Evolutionary conservation across 2,329 filamentous ascomycete species (phyloP), one percentile per base, ranked within the genome.

Genomic region (Grosmannia huntii): DNA sequence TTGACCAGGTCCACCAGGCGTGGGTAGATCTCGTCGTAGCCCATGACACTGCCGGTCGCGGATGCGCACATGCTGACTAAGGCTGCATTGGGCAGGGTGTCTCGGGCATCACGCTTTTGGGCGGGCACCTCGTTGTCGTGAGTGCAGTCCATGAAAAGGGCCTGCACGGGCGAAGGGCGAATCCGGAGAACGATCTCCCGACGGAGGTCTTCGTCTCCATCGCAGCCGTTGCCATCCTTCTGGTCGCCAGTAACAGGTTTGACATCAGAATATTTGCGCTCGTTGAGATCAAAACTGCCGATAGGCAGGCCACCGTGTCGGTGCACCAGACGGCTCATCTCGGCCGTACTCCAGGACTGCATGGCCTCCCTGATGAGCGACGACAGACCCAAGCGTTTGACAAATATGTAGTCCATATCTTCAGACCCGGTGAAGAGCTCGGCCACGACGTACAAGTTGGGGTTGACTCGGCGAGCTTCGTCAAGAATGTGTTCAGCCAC

Each of bases 61-160:
- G 90, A 96, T 27, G 90, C 85, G 70, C 95, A 99, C 91, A 99
- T 96, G 68, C 86, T 87, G 44, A 97, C 92, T 4, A 99, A 78
- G 5, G 94, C 94, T 55, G 92, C 91, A 67, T 95, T 97, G 9
- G 95, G 89, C 11, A 99, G 78, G 0, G 94, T 97, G 68, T 99
- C 95, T 60, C 90, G 83, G 56, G 91, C 91, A 69, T 96, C 91
- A 48, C 95, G 82, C 72, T 96, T 96, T 71, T 99, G 92, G 0
- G 92, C 89, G 0, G 94, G 94, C 2, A 90, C 87, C 73, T 99
- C 92, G 66, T 99, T 99, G 73, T 99, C 94, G 70, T 99, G 94
- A 0, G 95, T 99, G 71, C 95, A 99, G 69, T 99, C 95, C 90
- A 97, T 97, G 72, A 99, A 96, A 1, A 99, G 76, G 0, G 92